phyloP scores from a whole-genome alignment of 768 basidiomycete genomes.

The Erythrobasidium yunnanense region DNA sequence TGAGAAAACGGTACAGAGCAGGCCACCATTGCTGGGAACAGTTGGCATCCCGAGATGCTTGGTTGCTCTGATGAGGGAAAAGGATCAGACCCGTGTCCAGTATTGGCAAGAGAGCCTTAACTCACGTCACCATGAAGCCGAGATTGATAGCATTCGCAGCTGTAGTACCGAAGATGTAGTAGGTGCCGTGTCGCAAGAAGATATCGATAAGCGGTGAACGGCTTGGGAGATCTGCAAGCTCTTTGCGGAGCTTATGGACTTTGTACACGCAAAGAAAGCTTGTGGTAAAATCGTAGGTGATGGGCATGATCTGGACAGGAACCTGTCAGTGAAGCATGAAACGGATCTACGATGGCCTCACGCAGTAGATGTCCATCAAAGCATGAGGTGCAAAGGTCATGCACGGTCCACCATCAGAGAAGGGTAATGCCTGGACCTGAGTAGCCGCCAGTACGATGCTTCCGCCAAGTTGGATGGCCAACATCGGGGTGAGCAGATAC shows the following conservation, averaged over 20 bases:
- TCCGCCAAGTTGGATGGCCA: neutral
- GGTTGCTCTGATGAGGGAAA: neutral
- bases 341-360: constrained; percentile 6
- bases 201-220: neutral
- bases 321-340: neutral
- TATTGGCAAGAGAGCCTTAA: neutral
- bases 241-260: neutral
- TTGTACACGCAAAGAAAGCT: constrained; percentile 8
- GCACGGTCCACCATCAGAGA: constrained; percentile 1
- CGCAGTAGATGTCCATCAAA: constrained; percentile 12
- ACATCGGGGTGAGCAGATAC: neutral
- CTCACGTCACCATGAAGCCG: constrained; percentile 11
- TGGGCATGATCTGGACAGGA: constrained; percentile 14
- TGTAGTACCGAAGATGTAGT: neutral
- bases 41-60: constrained; percentile 12
- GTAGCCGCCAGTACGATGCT: neutral
- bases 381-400: neutral
- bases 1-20: constrained; percentile 11
- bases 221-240: neutral
- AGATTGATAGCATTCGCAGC: constrained; percentile 1
- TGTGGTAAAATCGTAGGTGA: neutral
- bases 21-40: constrained; percentile 7
- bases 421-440: neutral
- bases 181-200: neutral
- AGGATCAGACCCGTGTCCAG: too few species aligned